Evolutionary conservation across 768 basidiomycete genomes (phyloP).

Genomic region (Harrya chromipes): DNA sequence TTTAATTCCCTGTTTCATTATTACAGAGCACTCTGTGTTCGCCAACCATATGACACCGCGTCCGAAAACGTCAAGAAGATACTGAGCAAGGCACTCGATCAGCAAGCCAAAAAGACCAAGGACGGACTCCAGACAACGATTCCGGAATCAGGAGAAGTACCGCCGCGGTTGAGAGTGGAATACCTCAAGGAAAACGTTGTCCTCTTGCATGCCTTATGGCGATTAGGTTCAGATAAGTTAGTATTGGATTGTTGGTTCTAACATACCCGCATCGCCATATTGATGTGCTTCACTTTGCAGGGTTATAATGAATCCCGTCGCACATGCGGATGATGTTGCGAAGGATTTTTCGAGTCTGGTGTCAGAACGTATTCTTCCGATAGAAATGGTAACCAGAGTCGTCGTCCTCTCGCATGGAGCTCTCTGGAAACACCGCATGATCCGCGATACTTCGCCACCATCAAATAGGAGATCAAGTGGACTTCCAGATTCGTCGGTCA

Average conservation of each 20-base stretch:
- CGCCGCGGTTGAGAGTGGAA: constrained; percentile 55
- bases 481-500: constrained; percentile 30
- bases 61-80: constrained; percentile 79
- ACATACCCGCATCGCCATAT: background rate
- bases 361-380: constrained; percentile 64
- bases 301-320: constrained; percentile 44
- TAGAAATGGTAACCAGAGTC: constrained; percentile 72
- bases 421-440: constrained; percentile 81
- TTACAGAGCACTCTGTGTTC: constrained; percentile 87
- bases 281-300: constrained; percentile 11
- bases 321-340: constrained; percentile 47
- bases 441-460: constrained; percentile 45
- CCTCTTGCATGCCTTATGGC: constrained; percentile 75
- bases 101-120: constrained; percentile 46
- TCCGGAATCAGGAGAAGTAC: constrained; percentile 32
- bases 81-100: constrained; percentile 62
- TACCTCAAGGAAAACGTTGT: constrained; percentile 72
- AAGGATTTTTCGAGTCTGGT: constrained; percentile 61
- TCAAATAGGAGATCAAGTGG: constrained; percentile 25
- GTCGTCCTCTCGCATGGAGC: constrained; percentile 76
- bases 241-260: constrained; percentile 19
- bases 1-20: constrained; percentile 82
- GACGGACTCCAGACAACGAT: constrained; percentile 35
- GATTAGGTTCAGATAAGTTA: constrained; percentile 53
- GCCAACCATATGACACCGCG: constrained; percentile 83